phyloP scores from a whole-genome alignment of 1,139 yeast species.

The Lodderomyces theae region DNA sequence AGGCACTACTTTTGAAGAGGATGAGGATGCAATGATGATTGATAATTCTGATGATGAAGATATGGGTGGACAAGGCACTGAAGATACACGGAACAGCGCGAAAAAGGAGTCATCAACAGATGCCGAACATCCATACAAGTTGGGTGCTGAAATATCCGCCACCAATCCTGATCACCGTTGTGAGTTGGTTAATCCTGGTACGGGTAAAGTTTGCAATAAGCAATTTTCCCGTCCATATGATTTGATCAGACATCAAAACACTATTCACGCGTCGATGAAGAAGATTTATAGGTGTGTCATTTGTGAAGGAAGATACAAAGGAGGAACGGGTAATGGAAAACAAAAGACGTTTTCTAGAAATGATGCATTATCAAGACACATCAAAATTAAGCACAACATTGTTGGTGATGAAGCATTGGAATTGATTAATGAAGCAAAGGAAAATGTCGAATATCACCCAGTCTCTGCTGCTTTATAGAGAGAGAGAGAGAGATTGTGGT shows the following conservation, averaged over 20 bases:
- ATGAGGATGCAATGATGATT: conserved; percentile 5
- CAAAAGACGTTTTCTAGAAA: conserved; percentile 51
- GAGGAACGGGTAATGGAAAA: conserved; percentile 58
- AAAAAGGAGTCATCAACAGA: background rate
- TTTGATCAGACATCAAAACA: conserved; percentile 49
- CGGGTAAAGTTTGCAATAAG: conserved; percentile 43
- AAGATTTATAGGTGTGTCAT: conserved; percentile 49
- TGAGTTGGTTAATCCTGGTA: conserved; percentile 56
- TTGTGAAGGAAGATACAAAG: conserved; percentile 47
- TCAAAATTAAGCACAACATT: conserved; percentile 48
- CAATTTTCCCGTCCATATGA: conserved; percentile 50
- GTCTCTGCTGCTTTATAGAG: conserved; percentile 13
- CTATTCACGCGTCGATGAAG: conserved; percentile 49
- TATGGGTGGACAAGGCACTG: background rate
- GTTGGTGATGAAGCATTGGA: conserved; percentile 50
- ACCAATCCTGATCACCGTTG: conserved; percentile 41
- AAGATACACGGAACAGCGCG: background rate
- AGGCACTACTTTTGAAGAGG: background rate
- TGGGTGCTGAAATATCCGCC: conserved; percentile 24
- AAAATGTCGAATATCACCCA: conserved; percentile 62
- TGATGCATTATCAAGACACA: conserved; percentile 49
- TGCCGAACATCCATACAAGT: conserved; percentile 3
- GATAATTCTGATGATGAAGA: conserved; percentile 12
- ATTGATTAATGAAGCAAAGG: conserved; percentile 72
- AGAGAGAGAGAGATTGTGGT: background rate